Conservation (phyloP, 1,284 basidiomycete genomes). For the Ganoderma resinaceum region DNA sequence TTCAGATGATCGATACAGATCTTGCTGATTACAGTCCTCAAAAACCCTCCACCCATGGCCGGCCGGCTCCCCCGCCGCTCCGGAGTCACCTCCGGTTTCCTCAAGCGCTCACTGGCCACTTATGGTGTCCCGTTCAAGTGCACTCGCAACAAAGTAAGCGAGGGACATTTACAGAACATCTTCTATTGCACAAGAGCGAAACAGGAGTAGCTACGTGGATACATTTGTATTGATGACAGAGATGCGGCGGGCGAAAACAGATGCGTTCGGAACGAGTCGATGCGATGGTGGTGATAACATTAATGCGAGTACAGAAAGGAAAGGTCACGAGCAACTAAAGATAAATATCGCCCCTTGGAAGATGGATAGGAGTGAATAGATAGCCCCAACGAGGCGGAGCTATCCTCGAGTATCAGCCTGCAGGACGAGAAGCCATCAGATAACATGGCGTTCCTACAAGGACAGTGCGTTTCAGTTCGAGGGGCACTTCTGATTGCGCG, state of each 20-base stretch:
- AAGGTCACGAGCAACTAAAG: constrained; percentile 27
- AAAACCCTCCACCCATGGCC: constrained; percentile 36
- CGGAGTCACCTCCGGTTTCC: constrained; percentile 34
- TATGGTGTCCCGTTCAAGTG: neutral
- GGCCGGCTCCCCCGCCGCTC: constrained; percentile 38
- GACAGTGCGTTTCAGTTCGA: constrained; percentile 23
- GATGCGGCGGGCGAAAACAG: constrained; percentile 17
- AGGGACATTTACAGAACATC: constrained; percentile 19
- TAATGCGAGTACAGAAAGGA: constrained; percentile 23
- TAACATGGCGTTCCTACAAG: constrained; percentile 34
- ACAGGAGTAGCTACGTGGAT: constrained; percentile 23
- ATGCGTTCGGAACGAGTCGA: constrained; percentile 23
- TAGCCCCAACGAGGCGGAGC: constrained; percentile 27
- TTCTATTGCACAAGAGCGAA: constrained; percentile 30
- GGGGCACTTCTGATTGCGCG: constrained; percentile 28
- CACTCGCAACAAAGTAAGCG: neutral
- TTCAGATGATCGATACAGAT: constrained; percentile 47
- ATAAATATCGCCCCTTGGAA: constrained; percentile 32
- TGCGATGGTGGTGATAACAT: constrained; percentile 32
- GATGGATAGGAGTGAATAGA: constrained; percentile 26
- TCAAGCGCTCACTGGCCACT: constrained; percentile 8
- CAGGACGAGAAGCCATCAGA: constrained; percentile 37
- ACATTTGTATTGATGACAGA: constrained; percentile 30
- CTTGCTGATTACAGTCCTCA: constrained; percentile 29
- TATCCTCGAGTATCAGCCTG: constrained; percentile 20